These are phyloP conservation scores for Ogataea minuta DNA, from an alignment of 805 yeast species.

Conservation along the genomic window DNA sequence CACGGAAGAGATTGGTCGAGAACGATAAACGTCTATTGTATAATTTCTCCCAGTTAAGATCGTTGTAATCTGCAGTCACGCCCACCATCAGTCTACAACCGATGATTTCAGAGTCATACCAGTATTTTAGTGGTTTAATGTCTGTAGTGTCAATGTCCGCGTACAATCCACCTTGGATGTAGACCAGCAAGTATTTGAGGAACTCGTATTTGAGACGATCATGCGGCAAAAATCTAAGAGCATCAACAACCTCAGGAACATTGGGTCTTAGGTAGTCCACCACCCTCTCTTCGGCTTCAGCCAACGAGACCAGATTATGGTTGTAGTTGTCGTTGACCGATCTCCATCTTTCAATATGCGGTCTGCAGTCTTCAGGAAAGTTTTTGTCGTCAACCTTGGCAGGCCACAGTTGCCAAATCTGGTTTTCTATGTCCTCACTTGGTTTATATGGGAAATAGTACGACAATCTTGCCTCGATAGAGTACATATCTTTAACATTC, in stretches of 20 bases:
- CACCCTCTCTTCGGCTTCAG: constrained; percentile 30
- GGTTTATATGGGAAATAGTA: constrained; percentile 31
- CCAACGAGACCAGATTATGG: constrained; percentile 30
- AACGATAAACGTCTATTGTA: constrained; percentile 26
- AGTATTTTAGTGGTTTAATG: constrained; percentile 42
- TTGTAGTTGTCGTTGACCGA: constrained; percentile 30
- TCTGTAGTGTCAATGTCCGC: constrained; percentile 61
- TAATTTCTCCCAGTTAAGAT: constrained; percentile 24
- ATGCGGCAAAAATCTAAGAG: constrained; percentile 50
- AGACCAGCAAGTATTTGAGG: constrained; percentile 51
- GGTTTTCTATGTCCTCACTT: constrained; percentile 28
- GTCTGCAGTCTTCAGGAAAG: constrained; percentile 32
- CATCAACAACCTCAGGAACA: constrained; percentile 52
- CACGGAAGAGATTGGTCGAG: constrained; percentile 23
- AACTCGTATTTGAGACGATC: constrained; percentile 50
- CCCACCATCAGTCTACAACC: constrained; percentile 22
- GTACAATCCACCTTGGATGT: constrained; percentile 57
- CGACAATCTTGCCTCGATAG: constrained; percentile 30
- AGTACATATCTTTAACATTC: constrained; percentile 29
- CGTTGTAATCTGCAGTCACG: constrained; percentile 24
- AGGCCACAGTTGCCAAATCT: constrained; percentile 33
- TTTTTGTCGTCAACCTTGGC: constrained; percentile 28
- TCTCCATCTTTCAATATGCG: constrained; percentile 36
- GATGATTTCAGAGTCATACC: constrained; percentile 23
- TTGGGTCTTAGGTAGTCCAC: constrained; percentile 28